Evolutionary conservation across 2,329 filamentous ascomycete genomes (phyloP).

Genomic region (Rutstroemia sp.): DNA sequence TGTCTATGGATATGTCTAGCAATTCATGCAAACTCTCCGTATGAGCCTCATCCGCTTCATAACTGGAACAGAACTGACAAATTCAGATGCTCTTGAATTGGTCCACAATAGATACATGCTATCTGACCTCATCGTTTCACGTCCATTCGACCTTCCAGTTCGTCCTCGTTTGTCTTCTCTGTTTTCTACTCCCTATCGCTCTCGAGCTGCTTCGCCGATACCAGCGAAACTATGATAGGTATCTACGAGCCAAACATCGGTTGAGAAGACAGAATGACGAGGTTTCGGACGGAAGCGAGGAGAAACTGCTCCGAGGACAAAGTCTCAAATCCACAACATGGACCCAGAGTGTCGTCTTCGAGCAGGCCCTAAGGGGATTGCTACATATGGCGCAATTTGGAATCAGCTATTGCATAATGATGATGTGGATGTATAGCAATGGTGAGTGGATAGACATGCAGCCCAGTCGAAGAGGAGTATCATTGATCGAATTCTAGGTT

Average conservation of each 20-base stretch:
- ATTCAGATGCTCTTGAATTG: conserved; percentile 23
- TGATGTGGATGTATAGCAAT: conserved; percentile 23
- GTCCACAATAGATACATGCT: conserved; percentile 21
- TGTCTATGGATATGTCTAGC: conserved; percentile 17
- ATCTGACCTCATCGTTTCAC: conserved; percentile 17
- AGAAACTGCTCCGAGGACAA: conserved; percentile 13
- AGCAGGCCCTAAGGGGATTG: conserved; percentile 14
- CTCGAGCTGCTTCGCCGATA: conserved; percentile 18
- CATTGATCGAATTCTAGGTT: conserved; percentile 12
- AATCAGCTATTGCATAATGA: conserved; percentile 16
- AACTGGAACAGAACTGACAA: neutral
- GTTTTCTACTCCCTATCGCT: conserved; percentile 19
- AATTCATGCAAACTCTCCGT: conserved; percentile 19
- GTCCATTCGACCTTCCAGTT: conserved; percentile 17
- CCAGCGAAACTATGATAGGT: conserved; percentile 17
- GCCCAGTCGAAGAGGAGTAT: neutral
- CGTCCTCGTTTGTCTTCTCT: conserved; percentile 16
- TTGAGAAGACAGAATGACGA: conserved; percentile 3
- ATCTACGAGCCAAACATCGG: conserved; percentile 7
- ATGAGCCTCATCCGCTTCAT: neutral
- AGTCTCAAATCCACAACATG: neutral
- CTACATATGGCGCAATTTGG: conserved; percentile 19
- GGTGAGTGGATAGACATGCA: conserved; percentile 7
- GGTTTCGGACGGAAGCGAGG: conserved; percentile 12
- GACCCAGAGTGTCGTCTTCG: conserved; percentile 1